phyloP scores from a whole-genome alignment of 371 early-diverging fungal genomes.

The Mycotypha africana region DNA sequence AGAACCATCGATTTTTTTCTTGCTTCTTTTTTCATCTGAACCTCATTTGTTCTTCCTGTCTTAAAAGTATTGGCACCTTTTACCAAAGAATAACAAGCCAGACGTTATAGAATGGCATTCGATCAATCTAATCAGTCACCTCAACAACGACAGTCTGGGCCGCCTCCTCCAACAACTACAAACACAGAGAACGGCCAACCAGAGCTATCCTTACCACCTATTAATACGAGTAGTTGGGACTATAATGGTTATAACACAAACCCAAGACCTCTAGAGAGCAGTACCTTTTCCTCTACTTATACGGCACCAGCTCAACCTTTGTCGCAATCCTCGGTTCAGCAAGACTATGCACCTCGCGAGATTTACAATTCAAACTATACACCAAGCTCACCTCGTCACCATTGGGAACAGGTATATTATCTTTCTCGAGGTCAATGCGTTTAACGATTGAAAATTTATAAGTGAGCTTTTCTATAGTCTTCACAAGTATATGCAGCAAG shows the following conservation, averaged over 20 bases:
- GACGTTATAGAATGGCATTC: slow-evolving; percentile 24
- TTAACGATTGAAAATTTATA: too few relatives aligned
- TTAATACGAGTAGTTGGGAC: slow-evolving; percentile 13
- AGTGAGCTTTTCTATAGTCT: not conserved
- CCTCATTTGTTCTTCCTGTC: too few relatives aligned
- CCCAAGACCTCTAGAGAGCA: slow-evolving; percentile 2
- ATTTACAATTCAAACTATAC: not conserved
- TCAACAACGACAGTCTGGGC: slow-evolving; percentile 21
- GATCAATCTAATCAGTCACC: slow-evolving; percentile 27
- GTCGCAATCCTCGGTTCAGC: not conserved
- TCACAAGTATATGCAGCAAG: not conserved
- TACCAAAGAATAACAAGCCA: not conserved
- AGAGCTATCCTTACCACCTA: slow-evolving; percentile 3
- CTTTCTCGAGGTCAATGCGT: too few relatives aligned
- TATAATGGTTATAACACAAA: slow-evolving; percentile 14
- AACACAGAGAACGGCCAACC: slow-evolving; percentile 8
- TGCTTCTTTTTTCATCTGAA: slow-evolving; percentile 4
- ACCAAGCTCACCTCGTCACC: not conserved
- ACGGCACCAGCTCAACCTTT: not conserved
- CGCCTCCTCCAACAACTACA: too few relatives aligned
- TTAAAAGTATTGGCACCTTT: not conserved
- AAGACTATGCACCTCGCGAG: slow-evolving; percentile 1
- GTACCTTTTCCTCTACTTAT: slow-evolving; percentile 2
- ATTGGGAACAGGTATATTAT: slow-evolving; percentile 11
- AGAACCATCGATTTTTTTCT: not conserved